Conservation (phyloP, 352 stramenopile genomes). For the Globisporangium megalacanthum region DNA sequence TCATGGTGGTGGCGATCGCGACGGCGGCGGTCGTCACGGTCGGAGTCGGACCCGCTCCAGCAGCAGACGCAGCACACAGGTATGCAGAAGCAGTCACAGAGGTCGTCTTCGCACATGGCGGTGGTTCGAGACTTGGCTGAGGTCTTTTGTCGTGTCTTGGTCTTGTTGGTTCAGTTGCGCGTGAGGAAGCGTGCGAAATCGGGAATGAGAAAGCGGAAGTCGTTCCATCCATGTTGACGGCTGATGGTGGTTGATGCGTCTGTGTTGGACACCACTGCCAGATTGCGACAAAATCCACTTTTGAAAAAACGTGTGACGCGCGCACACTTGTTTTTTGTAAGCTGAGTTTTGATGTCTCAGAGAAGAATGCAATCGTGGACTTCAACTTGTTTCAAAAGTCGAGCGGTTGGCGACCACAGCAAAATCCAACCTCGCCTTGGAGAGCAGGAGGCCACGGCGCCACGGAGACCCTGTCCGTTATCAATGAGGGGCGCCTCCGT, state of each 20-base stretch:
- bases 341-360: not conserved
- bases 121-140: no score
- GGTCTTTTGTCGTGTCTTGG: no score
- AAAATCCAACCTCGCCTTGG: no score
- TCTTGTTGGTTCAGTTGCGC: no score
- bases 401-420: no score
- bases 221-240: not conserved
- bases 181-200: not conserved
- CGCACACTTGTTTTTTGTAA: slow-evolving; percentile 15
- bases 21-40: slow-evolving; percentile 10
- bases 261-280: no score
- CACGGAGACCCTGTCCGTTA: no score
- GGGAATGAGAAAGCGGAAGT: no score
- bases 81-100: slow-evolving; percentile 27
- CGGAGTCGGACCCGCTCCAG: slow-evolving; percentile 10
- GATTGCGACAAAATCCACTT: slow-evolving; percentile 11
- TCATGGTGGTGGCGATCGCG: slow-evolving; percentile 5
- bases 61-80: slow-evolving; percentile 18
- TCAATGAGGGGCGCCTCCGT: no score
- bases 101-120: slow-evolving; percentile 23
- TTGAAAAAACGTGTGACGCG: slow-evolving; percentile 14
- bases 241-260: not conserved
- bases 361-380: no score
- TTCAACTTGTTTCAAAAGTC: no score
- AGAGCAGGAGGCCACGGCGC: no score